A percentile compares a stretch with the other conserved stretches of the same genome.
Conservation (phyloP, 257 asterid species). For the Plantago ovata region DNA sequence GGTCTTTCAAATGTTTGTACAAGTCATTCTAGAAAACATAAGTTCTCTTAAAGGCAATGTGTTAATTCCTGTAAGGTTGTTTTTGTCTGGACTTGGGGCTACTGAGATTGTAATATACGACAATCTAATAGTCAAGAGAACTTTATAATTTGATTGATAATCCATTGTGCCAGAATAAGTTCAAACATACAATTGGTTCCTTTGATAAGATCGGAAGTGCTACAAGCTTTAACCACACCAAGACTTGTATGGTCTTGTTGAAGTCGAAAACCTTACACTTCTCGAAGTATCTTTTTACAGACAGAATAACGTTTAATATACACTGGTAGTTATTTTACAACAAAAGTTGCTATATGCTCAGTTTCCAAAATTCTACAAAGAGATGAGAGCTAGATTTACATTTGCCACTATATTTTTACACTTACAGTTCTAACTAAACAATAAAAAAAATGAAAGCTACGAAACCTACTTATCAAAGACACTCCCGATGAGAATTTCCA, state of each 20-base stretch:
- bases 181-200: background rate
- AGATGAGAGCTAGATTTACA: too few species aligned
- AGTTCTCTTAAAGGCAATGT: slow-evolving; percentile 14
- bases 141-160: background rate
- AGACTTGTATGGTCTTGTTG: background rate
- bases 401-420: too few species aligned
- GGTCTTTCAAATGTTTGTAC: slow-evolving; percentile 10
- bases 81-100: slow-evolving; percentile 2
- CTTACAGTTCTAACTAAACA: too few species aligned
- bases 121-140: background rate
- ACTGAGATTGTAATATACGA: background rate
- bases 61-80: slow-evolving; percentile 6
- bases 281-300: background rate
- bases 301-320: background rate
- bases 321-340: too few species aligned
- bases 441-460: too few species aligned
- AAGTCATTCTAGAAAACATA: background rate
- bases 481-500: too few species aligned
- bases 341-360: too few species aligned
- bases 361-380: too few species aligned
- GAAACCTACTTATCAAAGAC: too few species aligned
- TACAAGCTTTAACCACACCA: background rate
- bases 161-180: background rate
- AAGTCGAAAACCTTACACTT: background rate
- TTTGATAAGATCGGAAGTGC: too few species aligned